These are phyloP conservation scores for Nemania sp. DNA, from an alignment of 2,329 filamentous ascomycete genomes.

Conservation along the genomic window DNA sequence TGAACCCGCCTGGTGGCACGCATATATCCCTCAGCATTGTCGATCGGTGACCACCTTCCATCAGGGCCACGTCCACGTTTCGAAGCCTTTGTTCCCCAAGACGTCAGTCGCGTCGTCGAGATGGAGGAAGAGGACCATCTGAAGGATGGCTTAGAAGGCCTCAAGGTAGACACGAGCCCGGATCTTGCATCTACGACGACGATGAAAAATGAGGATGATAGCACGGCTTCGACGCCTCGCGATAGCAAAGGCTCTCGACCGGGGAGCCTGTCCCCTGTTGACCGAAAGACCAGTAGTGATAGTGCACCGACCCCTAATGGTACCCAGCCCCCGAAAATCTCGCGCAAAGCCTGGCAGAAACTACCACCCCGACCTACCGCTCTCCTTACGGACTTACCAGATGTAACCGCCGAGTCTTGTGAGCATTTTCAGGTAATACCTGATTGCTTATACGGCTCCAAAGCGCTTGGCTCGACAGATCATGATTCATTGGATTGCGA, in stretches of 20 bases:
- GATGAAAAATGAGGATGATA: conserved; percentile 47
- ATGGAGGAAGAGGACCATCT: conserved; percentile 42
- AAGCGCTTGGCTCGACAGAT: conserved; percentile 87
- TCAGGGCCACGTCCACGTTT: conserved; percentile 9
- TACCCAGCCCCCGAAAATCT: conserved; percentile 68
- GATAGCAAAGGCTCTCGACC: conserved; percentile 48
- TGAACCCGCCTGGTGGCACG: conserved; percentile 11
- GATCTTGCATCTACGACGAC: conserved; percentile 30
- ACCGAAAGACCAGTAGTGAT: conserved; percentile 52
- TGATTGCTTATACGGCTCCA: conserved; percentile 88
- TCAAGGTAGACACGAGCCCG: conserved; percentile 50
- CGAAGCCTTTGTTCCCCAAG: conserved; percentile 10
- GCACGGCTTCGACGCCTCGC: conserved; percentile 47
- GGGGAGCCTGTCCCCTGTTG: conserved; percentile 51
- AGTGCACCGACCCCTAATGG: conserved; percentile 54
- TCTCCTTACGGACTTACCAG: conserved; percentile 75
- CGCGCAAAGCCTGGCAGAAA: conserved; percentile 76
- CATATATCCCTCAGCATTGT: conserved; percentile 7
- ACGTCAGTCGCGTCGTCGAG: conserved; percentile 13
- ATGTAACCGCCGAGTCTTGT: conserved; percentile 77
- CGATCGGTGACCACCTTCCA: conserved; percentile 8
- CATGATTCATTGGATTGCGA: conserved; percentile 92
- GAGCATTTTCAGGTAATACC: conserved; percentile 79
- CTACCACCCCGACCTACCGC: conserved; percentile 63
- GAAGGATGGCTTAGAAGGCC: conserved; percentile 45